Percentiles rank a stretch among this genome's conserved stretches.
These are phyloP conservation scores for Pseudozyma tsukubaensis DNA, from an alignment of 1,284 basidiomycete species.

Conservation along the genomic window DNA sequence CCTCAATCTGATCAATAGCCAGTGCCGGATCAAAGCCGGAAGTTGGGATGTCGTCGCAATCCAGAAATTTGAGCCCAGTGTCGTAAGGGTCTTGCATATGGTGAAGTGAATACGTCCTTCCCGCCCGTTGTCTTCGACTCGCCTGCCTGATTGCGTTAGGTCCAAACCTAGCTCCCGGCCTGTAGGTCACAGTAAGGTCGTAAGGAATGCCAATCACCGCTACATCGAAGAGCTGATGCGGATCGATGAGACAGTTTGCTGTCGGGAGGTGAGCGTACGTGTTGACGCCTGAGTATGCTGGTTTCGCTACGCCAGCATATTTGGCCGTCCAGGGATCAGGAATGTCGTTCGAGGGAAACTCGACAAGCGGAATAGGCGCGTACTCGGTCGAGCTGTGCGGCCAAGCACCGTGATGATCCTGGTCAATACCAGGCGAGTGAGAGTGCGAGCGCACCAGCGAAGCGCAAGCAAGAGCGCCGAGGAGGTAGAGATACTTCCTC, in stretches of 20 bases:
- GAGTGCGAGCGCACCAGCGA: slow-evolving; percentile 21
- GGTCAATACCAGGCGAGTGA: slow-evolving; percentile 31
- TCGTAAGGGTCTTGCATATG: slow-evolving; percentile 47
- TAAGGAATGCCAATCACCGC: slow-evolving; percentile 55
- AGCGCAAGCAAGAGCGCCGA: slow-evolving; percentile 7
- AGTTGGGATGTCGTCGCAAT: slow-evolving; percentile 54
- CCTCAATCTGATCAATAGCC: slow-evolving; percentile 56
- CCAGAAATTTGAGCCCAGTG: slow-evolving; percentile 44
- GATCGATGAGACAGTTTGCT: slow-evolving; percentile 29
- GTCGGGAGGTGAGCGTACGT: slow-evolving; percentile 54
- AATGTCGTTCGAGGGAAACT: slow-evolving; percentile 47
- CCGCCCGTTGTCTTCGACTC: slow-evolving; percentile 44
- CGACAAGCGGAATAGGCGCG: slow-evolving; percentile 35
- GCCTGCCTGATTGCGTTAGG: slow-evolving; percentile 48
- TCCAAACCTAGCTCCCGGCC: slow-evolving; percentile 50
- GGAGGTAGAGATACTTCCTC: slow-evolving; percentile 2
- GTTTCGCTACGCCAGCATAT: slow-evolving; percentile 36
- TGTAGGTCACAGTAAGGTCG: slow-evolving; percentile 52
- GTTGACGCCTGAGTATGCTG: slow-evolving; percentile 44
- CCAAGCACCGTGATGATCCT: slow-evolving; percentile 45
- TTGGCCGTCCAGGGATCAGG: slow-evolving; percentile 43
- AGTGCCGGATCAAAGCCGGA: slow-evolving; percentile 46
- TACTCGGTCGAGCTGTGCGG: slow-evolving; percentile 38
- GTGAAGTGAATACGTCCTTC: slow-evolving; percentile 37
- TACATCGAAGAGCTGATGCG: slow-evolving; percentile 41